Percentiles rank a stretch among this genome's conserved stretches.
Conservation (phyloP, 495 filamentous ascomycete species). For the Podospora tetraspora region DNA sequence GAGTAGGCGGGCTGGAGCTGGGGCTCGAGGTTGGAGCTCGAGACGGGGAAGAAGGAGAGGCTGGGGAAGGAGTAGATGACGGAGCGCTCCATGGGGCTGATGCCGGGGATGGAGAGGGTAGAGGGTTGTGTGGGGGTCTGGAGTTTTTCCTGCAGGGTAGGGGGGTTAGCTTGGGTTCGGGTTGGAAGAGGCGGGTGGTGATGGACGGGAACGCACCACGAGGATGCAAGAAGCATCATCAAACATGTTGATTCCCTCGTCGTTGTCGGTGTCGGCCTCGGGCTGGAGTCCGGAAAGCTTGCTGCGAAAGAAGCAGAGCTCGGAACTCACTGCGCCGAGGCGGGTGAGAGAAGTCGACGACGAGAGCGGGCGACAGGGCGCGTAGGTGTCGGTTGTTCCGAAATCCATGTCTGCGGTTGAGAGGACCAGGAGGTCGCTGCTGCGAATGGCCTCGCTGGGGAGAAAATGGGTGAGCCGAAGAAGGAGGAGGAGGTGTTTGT, state of each 20-base stretch:
- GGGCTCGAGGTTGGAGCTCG: neutral
- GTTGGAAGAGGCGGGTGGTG: neutral
- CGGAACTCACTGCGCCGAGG: neutral
- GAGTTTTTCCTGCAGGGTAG: neutral
- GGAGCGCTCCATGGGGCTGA: neutral
- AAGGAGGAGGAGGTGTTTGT: neutral
- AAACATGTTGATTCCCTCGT: neutral
- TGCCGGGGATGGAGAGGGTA: neutral
- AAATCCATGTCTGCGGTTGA: neutral
- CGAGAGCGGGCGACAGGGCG: neutral
- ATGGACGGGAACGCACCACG: neutral
- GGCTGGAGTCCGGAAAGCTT: neutral
- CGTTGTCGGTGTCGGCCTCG: neutral
- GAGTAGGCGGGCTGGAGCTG: neutral
- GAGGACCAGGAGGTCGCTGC: neutral
- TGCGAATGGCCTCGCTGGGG: neutral
- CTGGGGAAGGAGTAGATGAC: neutral
- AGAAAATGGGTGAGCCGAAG: neutral
- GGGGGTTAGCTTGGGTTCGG: neutral
- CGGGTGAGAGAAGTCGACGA: neutral
- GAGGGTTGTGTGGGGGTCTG: neutral
- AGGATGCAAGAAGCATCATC: neutral
- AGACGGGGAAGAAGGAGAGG: neutral
- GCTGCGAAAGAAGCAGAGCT: neutral
- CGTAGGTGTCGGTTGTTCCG: neutral